A percentile compares a stretch with the other conserved stretches of the same genome.
phyloP scores from a whole-genome alignment of 2,329 filamentous ascomycete genomes.

The Exserohilum rostratum region DNA sequence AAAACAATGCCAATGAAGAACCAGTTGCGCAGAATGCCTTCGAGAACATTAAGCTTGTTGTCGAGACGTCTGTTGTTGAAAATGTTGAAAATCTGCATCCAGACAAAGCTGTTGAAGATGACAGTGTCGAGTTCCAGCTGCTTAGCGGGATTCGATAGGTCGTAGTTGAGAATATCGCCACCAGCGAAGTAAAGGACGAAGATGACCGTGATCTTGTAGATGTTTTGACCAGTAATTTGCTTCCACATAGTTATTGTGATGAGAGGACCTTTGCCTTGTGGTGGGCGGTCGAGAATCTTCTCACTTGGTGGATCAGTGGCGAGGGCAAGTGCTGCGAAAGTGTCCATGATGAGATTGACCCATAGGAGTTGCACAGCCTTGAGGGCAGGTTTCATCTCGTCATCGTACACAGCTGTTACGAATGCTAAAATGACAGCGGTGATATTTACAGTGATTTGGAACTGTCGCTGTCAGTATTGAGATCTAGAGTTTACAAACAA shows the following conservation, averaged over 20 bases:
- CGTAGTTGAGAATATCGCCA: conserved; percentile 60
- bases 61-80: conserved; percentile 69
- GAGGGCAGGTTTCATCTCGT: conserved; percentile 85
- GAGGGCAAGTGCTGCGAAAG: conserved; percentile 89
- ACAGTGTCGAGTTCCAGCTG: conserved; percentile 62
- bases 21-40: conserved; percentile 62
- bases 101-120: conserved; percentile 74
- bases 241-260: conserved; percentile 69
- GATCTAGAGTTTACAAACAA: background rate
- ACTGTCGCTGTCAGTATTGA: conserved; percentile 48
- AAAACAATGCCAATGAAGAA: conserved; percentile 65
- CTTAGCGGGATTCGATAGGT: conserved; percentile 43
- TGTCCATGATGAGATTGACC: conserved; percentile 97
- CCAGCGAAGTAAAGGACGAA: conserved; percentile 68
- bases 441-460: conserved; percentile 97
- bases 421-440: conserved; percentile 98
- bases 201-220: conserved; percentile 65
- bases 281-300: conserved; percentile 89
- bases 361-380: conserved; percentile 95
- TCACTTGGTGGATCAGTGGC: conserved; percentile 97
- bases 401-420: conserved; percentile 86
- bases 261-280: conserved; percentile 83
- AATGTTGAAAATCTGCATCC: conserved; percentile 76
- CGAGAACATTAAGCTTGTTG: conserved; percentile 67
- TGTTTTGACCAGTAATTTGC: conserved; percentile 67